Base-by-base conservation (phyloP, 176 grass and related monocot species). In the Melocanna baccifera region DNA sequence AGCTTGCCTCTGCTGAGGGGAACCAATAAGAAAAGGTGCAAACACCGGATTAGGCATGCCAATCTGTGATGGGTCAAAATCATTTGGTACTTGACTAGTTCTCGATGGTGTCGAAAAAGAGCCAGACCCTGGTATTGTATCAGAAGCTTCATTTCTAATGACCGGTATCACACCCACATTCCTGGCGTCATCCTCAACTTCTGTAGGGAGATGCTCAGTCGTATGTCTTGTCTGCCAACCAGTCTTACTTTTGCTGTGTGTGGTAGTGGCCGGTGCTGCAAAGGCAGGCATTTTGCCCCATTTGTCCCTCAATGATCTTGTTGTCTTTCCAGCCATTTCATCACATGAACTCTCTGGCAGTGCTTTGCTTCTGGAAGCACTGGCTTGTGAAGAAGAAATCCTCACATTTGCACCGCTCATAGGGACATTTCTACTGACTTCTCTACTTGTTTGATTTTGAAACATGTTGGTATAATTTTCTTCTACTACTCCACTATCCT, bases 251-350 rank as follows among this genome's bases (percentile, higher is more conserved):
- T 87, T 94, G 41, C 50, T 73, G 64, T 71, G 76, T 56, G 51
- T 22, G 9, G 80, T 71, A 26, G 73, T 73, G 42, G 59, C 42
- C 53, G 77, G 79, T 87, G 74, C 69, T 48, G 42, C 66, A 76
- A 91, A 89, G 59, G 69, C 68, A 77, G 81, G 55, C 73, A 69
- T 92, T 88, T 88, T 97, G 22, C 83, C 90, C 95, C 90, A 91
- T 79, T 67, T 91, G 32, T 94, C 95, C 67, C 78, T 97, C 48
- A 40, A 71, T 67, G 90, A 43, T 88, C 81, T 83, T 82, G 88
- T 73, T 57, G 83, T 59, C 43, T 90, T 89, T 80, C 81, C 83
- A 85, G 58, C 23, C 43, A 41, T 75, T 83, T 77, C 85, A 97
- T 94, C 78, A 84, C 88, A 89, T 15, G 81, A 87, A 90, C 67